Percentiles rank a stretch among this genome's conserved stretches.
These are phyloP conservation scores for Candida nanaspora DNA, from an alignment of 805 yeast species.

Conservation along the genomic window DNA sequence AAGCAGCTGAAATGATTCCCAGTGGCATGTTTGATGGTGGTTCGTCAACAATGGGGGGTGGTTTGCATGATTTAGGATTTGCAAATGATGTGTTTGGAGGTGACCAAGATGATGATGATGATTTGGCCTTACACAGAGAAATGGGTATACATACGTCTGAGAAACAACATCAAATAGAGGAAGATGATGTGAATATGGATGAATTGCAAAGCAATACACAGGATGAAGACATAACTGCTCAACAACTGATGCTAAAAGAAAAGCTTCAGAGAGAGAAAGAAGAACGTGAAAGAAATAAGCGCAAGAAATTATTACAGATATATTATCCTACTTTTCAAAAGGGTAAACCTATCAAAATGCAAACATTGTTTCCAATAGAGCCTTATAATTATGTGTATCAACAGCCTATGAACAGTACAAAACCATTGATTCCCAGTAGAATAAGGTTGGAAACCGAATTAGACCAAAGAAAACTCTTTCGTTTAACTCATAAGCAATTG, in stretches of 20 bases:
- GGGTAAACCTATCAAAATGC: conserved; percentile 54
- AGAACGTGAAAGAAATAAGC: conserved; percentile 25
- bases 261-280: conserved; percentile 8
- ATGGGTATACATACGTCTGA: neutral
- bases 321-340: conserved; percentile 60
- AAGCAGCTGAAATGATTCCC: conserved; percentile 16
- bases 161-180: conserved; percentile 2
- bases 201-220: conserved; percentile 20
- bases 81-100: conserved; percentile 14
- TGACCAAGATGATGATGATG: conserved; percentile 14
- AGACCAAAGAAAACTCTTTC: conserved; percentile 53
- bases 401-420: conserved; percentile 34
- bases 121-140: conserved; percentile 6
- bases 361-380: conserved; percentile 51
- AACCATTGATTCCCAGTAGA: conserved; percentile 53
- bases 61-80: conserved; percentile 19
- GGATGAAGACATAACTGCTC: conserved; percentile 16
- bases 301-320: conserved; percentile 29
- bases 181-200: conserved; percentile 16
- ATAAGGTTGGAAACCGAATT: conserved; percentile 52
- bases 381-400: conserved; percentile 50
- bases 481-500: conserved; percentile 17
- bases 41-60: conserved; percentile 13
- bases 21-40: conserved; percentile 26
- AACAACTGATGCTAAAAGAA: conserved; percentile 4